Base-by-base conservation (phyloP, 108 stramenopile species). In the Fistulifera pelliculosa region DNA sequence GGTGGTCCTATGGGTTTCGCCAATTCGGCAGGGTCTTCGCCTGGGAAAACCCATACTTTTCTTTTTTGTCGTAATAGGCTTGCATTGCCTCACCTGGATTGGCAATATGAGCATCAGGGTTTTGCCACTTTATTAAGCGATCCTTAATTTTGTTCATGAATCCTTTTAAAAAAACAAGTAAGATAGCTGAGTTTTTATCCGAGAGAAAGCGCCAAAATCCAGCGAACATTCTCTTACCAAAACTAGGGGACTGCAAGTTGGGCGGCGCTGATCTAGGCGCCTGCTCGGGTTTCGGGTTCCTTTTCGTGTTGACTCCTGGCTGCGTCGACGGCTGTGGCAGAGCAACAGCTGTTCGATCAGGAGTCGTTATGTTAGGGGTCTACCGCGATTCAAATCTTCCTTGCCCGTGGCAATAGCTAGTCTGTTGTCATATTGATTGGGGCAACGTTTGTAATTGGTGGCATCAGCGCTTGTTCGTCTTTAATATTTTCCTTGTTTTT, bases 1-100 rank as follows among this genome's bases (percentile, higher is more conserved):
- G 92, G 93, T 38, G 88, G 93, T 10, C 80, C 81, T 17, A 87
- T 54, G 22, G 93, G 87, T 43, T 73, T 70, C 0, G 65, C 83
- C 21, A 78, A 45, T 40, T 82, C 83, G 16, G 68, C 79, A 3
- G 83, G 83, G 40, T 86, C 80, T 11, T 87, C 85, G 31, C 85
- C 89, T 5, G 89, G 89, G 59, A 90, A 90, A 15, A 90, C 73
- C 89, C 82, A 84, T 13, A 58, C 57, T 52, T 77, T 75, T 28
- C 48, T 35, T 23, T 76, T 40, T 84, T 64, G 41, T 74, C 75
- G 47, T 82, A 94, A 51, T 94, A 90, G 5, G 93, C 81, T 52
- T 90, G 61, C 84, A 87, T 79, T 58, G 76, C 57, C 47, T 71
- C 64, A 51, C 88, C 80, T 41, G 70, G 44, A 54, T 77, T 74